Evolutionary conservation across 495 filamentous ascomycete species (phyloP).

Genomic region (Talaromyces proteolyticus): DNA sequence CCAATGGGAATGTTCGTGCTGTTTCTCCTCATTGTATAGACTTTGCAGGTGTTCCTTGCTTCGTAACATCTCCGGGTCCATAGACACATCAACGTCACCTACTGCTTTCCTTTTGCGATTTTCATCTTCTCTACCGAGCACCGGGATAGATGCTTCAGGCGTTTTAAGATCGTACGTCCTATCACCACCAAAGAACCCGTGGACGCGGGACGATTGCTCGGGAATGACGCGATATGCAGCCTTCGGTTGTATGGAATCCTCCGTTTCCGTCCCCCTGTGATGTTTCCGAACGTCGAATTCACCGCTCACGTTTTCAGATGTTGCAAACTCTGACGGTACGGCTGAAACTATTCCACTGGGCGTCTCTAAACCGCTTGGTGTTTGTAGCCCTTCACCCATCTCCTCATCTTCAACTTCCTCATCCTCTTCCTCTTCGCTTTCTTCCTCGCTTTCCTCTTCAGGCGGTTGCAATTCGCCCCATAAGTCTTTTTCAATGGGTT

Average conservation of each 20-base stretch:
- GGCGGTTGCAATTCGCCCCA: slow-evolving; percentile 93
- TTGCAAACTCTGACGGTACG: slow-evolving; percentile 70
- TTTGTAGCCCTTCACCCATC: slow-evolving; percentile 60
- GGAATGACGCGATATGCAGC: slow-evolving; percentile 86
- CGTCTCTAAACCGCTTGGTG: slow-evolving; percentile 73
- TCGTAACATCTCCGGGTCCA: slow-evolving; percentile 74
- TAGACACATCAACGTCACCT: slow-evolving; percentile 86
- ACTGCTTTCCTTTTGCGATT: slow-evolving; percentile 87
- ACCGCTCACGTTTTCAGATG: slow-evolving; percentile 67
- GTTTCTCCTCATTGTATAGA: slow-evolving; percentile 70
- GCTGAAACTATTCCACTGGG: slow-evolving; percentile 74
- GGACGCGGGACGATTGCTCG: slow-evolving; percentile 73
- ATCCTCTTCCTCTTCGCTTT: slow-evolving; percentile 64
- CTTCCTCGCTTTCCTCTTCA: slow-evolving; percentile 75
- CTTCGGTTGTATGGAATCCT: slow-evolving; percentile 67
- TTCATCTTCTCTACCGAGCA: slow-evolving; percentile 78
- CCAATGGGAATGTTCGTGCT: slow-evolving; percentile 67
- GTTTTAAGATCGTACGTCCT: slow-evolving; percentile 77
- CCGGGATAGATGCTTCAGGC: slow-evolving; percentile 48
- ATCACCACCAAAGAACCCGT: slow-evolving; percentile 95
- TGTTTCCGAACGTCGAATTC: slow-evolving; percentile 92
- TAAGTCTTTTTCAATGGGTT: slow-evolving; percentile 79
- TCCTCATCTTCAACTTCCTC: slow-evolving; percentile 69
- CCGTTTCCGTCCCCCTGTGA: slow-evolving; percentile 79
- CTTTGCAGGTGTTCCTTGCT: slow-evolving; percentile 59